Base-by-base conservation (phyloP, 2,329 filamentous ascomycete genomes). In the Penicillium sp. region DNA sequence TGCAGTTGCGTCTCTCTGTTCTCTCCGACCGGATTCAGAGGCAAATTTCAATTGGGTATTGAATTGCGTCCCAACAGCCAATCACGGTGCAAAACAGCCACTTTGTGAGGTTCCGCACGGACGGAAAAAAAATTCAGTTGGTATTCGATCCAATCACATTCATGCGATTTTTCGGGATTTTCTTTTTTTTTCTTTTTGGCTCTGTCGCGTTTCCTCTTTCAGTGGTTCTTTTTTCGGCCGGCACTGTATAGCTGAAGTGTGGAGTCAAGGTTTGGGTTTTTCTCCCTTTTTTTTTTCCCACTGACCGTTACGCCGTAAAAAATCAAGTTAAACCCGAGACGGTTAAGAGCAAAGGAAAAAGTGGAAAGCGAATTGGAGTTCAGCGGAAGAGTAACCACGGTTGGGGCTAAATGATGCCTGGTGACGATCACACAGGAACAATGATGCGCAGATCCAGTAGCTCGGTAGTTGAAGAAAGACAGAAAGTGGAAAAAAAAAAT, bases 361-460 rank as follows among this genome's bases (percentile, higher is more conserved):
- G 45, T 52, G 48, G 57, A 48, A 31, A 25, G 52, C 56, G 62
- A 62, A 25, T 37, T 31, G 31, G 60, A 61, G 61, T 64, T 63
- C 60, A 65, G 63, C 59, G 63, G 58, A 31, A 48, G 50, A 23
- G 19, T 9, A 63, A 72, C 70, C 66, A 71, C 67, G 71, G 68
- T 70, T 72, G 65, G 57, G 55, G 44, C 64, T 23, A 19, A 42
- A 42, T 49, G 51, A 63, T 45, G 39, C 19, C 25, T 33, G n/a
- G 39, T 31, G 50, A 52, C 49, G 35, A 51, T 51, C 44, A 44
- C 16, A 47, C 31, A 53, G 65, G 66, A 39, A 43, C 35, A 47
- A 68, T 72, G 69, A 69, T 71, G 65, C 70, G 70, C 69, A 68
- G 69, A 72, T 70, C 69, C 59, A 42, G 39, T 33, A 19, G 27